Evolutionary conservation across 208 protist genomes (phyloP).

Genomic region (Leishmania major): DNA sequence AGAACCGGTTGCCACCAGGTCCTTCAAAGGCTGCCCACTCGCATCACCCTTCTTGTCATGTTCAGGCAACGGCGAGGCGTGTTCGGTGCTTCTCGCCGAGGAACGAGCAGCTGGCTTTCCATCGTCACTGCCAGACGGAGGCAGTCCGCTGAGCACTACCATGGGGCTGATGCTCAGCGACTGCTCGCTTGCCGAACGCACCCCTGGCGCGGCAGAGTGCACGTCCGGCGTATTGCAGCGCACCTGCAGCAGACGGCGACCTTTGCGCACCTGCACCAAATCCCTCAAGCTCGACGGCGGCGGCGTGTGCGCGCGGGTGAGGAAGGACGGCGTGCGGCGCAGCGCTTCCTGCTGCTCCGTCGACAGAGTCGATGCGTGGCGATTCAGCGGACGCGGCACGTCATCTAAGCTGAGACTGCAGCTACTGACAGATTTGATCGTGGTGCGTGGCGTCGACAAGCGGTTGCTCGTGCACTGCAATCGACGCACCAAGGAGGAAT

Average conservation of each 20-base stretch:
- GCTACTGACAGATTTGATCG: neutral
- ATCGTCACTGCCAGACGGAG: neutral
- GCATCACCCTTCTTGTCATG: neutral
- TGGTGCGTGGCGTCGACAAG: neutral
- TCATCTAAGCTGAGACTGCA: slow-evolving; percentile 18
- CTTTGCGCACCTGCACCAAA: slow-evolving; percentile 13
- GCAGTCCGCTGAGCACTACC: slow-evolving; percentile 1
- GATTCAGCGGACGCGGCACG: slow-evolving; percentile 30
- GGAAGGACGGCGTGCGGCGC: slow-evolving; percentile 33
- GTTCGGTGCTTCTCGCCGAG: neutral
- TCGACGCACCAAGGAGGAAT: neutral
- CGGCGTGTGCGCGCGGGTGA: slow-evolving; percentile 44
- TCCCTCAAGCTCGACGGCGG: slow-evolving; percentile 35
- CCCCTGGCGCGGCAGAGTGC: neutral
- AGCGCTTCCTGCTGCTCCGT: slow-evolving; percentile 38
- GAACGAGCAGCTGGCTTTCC: neutral
- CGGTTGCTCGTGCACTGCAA: slow-evolving; percentile 6
- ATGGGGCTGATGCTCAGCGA: slow-evolving; percentile 13
- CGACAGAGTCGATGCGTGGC: slow-evolving; percentile 41
- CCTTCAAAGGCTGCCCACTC: neutral
- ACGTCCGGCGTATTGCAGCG: slow-evolving; percentile 1
- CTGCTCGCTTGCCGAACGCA: neutral
- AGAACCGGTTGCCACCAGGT: neutral
- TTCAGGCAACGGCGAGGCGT: neutral
- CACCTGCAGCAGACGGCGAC: slow-evolving; percentile 12